phyloP scores from a whole-genome alignment of 225 moss, liverwort and hornwort species.

The Pleurozium schreberi region DNA sequence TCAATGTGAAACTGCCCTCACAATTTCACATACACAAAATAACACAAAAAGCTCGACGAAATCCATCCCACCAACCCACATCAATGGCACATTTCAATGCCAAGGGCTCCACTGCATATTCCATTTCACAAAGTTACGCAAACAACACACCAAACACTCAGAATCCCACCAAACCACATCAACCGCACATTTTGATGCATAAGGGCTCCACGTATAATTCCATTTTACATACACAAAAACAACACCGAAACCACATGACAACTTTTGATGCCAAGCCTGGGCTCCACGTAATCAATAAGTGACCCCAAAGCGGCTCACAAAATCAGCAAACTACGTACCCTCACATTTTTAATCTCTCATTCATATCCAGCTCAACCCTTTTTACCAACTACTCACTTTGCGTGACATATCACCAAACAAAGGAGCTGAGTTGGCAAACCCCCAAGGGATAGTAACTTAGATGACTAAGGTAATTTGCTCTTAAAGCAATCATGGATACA shows the following conservation, averaged over 20 bases:
- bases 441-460: too few species aligned
- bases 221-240: not conserved
- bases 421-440: not conserved
- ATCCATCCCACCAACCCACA: not conserved
- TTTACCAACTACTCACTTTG: not conserved
- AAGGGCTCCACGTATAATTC: not conserved
- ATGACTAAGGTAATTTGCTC: too few species aligned
- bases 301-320: too few species aligned
- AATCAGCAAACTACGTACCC: not conserved
- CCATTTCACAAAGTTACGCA: too few species aligned
- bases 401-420: not conserved
- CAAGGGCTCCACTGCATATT: too few species aligned
- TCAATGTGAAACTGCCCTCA: not conserved
- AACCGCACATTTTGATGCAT: too few species aligned
- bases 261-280: not conserved
- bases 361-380: not conserved
- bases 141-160: too few species aligned
- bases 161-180: too few species aligned
- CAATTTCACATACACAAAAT: not conserved
- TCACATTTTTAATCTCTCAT: not conserved
- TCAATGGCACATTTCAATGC: too few species aligned
- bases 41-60: not conserved
- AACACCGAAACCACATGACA: not conserved
- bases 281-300: not conserved
- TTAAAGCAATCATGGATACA: too few species aligned